Conservation (phyloP, 331 rosid genomes). For the Arachis monticola region DNA sequence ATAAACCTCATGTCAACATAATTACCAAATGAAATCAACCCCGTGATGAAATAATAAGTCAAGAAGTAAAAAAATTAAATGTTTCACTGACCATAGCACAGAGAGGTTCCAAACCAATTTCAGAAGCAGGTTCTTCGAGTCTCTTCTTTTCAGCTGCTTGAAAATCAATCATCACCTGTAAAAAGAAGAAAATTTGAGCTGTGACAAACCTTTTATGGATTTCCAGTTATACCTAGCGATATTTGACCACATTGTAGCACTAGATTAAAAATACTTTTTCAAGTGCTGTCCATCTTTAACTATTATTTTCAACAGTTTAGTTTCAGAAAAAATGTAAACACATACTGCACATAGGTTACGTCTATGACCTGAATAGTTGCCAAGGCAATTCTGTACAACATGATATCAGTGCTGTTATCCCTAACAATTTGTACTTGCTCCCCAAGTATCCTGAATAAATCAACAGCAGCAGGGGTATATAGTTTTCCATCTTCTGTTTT, state of each 20-base stretch:
- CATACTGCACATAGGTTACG: constrained; percentile 19
- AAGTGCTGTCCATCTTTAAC: constrained; percentile 3
- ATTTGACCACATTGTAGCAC: constrained; percentile 19
- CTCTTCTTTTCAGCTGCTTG: constrained; percentile 97
- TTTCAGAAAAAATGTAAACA: neutral
- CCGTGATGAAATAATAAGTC: constrained; percentile 14
- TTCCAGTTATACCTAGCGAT: constrained; percentile 12
- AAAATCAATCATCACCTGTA: constrained; percentile 96
- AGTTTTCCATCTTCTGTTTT: constrained; percentile 94
- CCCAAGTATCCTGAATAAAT: constrained; percentile 94
- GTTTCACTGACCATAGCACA: constrained; percentile 85
- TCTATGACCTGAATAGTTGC: constrained; percentile 89
- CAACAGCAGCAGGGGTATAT: constrained; percentile 99
- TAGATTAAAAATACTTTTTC: constrained; percentile 21
- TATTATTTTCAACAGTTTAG: constrained; percentile 24
- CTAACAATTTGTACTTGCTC: constrained; percentile 98
- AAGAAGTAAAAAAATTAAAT: neutral
- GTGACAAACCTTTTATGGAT: constrained; percentile 17
- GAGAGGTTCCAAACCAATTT: constrained; percentile 87
- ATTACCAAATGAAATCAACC: constrained; percentile 32
- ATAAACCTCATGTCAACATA: constrained; percentile 24
- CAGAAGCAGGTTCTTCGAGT: constrained; percentile 94
- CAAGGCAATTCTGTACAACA: constrained; percentile 91
- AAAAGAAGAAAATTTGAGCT: constrained; percentile 20
- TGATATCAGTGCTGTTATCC: constrained; percentile 92